A percentile compares a stretch with the other conserved stretches of the same genome.
These are phyloP conservation scores for Penicillium lividum DNA, from an alignment of 495 filamentous ascomycete species.

Conservation along the genomic window DNA sequence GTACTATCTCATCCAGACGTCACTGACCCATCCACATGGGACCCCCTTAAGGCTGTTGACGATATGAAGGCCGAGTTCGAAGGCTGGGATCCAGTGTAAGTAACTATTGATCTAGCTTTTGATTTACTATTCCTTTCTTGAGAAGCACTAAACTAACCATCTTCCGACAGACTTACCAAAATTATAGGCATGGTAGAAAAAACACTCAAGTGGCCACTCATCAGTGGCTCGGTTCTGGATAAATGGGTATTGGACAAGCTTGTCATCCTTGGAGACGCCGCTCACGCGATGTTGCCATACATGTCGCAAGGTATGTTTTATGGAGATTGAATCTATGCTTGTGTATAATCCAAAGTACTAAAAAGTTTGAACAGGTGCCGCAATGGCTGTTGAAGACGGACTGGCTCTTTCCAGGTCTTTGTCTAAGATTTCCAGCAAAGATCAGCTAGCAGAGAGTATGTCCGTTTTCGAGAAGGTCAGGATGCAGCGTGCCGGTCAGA, in stretches of 20 bases:
- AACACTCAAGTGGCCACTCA: slow-evolving; percentile 43
- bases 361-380: slow-evolving; percentile 34
- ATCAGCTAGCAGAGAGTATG: slow-evolving; percentile 19
- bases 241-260: slow-evolving; percentile 36
- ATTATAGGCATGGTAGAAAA: slow-evolving; percentile 40
- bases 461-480: slow-evolving; percentile 32
- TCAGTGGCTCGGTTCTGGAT: slow-evolving; percentile 30
- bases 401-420: slow-evolving; percentile 31
- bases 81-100: slow-evolving; percentile 42
- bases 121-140: background rate
- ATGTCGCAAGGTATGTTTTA: slow-evolving; percentile 41
- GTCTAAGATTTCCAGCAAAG: slow-evolving; percentile 14
- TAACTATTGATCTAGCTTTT: background rate
- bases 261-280: slow-evolving; percentile 49
- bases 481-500: slow-evolving; percentile 26
- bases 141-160: background rate
- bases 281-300: slow-evolving; percentile 54
- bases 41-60: slow-evolving; percentile 34
- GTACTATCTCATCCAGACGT: slow-evolving; percentile 50
- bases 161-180: slow-evolving; percentile 27
- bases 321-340: background rate
- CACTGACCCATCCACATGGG: slow-evolving; percentile 40
- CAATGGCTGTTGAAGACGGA: slow-evolving; percentile 48
- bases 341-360: background rate
- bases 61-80: slow-evolving; percentile 42